These are phyloP conservation scores for Jimgerdemannia lactiflua DNA, from an alignment of 192 early-diverging fungal genomes.

Conservation along the genomic window DNA sequence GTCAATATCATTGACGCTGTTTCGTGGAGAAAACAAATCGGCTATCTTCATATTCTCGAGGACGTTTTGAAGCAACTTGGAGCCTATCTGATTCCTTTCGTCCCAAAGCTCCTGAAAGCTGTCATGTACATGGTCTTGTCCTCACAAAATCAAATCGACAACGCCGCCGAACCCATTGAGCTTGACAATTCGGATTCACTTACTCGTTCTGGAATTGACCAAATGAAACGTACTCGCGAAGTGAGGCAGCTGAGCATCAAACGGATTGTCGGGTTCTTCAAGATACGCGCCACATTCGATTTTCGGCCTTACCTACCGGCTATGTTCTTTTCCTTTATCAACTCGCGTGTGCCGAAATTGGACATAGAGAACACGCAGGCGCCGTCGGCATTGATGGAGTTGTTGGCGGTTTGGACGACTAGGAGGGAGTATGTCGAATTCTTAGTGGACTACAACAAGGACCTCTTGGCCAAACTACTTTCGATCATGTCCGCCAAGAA, in stretches of 20 bases:
- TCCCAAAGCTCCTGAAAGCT: conserved; percentile 71
- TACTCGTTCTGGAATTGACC: conserved; percentile 6
- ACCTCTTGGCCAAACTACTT: conserved; percentile 68
- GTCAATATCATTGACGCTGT: conserved; percentile 24
- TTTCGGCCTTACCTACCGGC: conserved; percentile 73
- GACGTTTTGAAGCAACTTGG: conserved; percentile 87
- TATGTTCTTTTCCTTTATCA: conserved; percentile 72
- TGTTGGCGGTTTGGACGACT: conserved; percentile 78
- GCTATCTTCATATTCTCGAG: conserved; percentile 74
- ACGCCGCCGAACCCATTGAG: conserved; percentile 15
- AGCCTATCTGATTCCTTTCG: conserved; percentile 62
- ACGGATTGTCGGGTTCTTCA: conserved; percentile 77
- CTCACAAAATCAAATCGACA: conserved; percentile 54
- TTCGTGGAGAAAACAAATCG: conserved; percentile 64
- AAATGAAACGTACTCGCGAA: conserved; percentile 36
- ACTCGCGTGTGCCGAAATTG: conserved; percentile 66
- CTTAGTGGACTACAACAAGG: conserved; percentile 59
- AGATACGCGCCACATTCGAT: conserved; percentile 66
- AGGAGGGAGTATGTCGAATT: conserved; percentile 60
- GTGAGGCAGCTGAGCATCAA: conserved; percentile 72
- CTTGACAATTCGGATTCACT: conserved; percentile 2
- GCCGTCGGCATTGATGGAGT: conserved; percentile 72
- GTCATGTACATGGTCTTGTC: conserved; percentile 70
- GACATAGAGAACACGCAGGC: conserved; percentile 86
- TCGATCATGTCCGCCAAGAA: conserved; percentile 77